Evolutionary conservation across 1,284 basidiomycete genomes (phyloP), one percentile per base, ranked within the genome.

Genomic region (Pterula multifida): DNA sequence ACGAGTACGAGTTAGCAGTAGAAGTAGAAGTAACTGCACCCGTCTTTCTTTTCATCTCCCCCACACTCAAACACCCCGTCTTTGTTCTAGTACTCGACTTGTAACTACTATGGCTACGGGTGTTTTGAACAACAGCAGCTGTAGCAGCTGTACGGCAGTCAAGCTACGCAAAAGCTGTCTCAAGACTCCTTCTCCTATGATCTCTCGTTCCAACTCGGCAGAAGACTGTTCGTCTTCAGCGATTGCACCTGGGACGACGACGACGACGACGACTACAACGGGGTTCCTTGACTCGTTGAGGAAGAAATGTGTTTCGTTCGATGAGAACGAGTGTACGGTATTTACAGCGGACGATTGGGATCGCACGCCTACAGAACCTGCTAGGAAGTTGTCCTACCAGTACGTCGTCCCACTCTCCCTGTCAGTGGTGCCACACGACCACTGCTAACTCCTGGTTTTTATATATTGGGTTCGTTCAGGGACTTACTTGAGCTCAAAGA

Each of bases 401-500:
- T 68, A 53, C 50, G 64, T 63, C 47, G 36, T 13, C 17, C 11
- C 9, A 21, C 25, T 22, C n/a, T 28, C 21, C 22, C 47, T 26
- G 15, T 11, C 22, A 15, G 26, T 26, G 42, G 15, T 28, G 21
- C 23, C 17, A 28, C 53, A 35, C 32, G 45, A 46, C 36, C 23
- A 46, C 26, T 46, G 11, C 3, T 26, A 49, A 1, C 28, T 23
- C 22, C 21, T 3, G 49, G 6, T 19, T 12, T 48, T 24, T 6
- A 22, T 49, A 25, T 36, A 35, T 45, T 48, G 26, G 23, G 15
- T 42, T 36, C 15, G 47, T 19, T 21, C 58, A 81, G 78, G 55
- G 79, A 81, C 54, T 60, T 81, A n/a, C 69, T 80, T 6, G 79
- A 81, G 58, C 68, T 81, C 26, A 78, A 78, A 54, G 74, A 76